Percentiles rank a stretch among this genome's conserved stretches.
phyloP scores from a whole-genome alignment of 2,329 filamentous ascomycete species.

The Ophiostoma populinum region DNA sequence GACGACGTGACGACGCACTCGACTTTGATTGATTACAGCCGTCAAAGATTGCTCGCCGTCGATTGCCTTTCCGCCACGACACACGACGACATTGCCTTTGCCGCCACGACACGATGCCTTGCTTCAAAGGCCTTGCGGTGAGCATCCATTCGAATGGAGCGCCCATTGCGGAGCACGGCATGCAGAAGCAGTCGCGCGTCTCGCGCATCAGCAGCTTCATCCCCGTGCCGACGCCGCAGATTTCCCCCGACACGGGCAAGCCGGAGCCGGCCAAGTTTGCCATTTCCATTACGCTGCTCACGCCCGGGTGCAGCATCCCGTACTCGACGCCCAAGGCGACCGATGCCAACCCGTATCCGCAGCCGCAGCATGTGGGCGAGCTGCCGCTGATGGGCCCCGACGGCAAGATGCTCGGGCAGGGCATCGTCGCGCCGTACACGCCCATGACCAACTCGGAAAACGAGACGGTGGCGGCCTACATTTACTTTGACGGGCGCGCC shows the following conservation, averaged over 20 bases:
- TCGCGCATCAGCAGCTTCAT: constrained; percentile 96
- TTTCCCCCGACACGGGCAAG: constrained; percentile 53
- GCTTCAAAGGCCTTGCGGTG: constrained; percentile 97
- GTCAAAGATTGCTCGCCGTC: too few species aligned
- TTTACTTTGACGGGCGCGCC: constrained; percentile 88
- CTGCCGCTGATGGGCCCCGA: constrained; percentile 26
- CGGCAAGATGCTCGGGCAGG: constrained; percentile 28
- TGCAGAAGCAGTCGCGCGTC: constrained; percentile 81
- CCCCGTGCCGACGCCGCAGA: constrained; percentile 74
- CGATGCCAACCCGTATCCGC: constrained; percentile 58
- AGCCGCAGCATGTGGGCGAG: constrained; percentile 36
- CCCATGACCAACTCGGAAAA: constrained; percentile 85
- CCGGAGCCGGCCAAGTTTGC: constrained; percentile 91
- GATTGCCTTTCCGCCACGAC: too few species aligned
- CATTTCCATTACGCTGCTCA: constrained; percentile 92
- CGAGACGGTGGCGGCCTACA: constrained; percentile 91
- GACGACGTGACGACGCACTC: too few species aligned
- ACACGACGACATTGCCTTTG: too few species aligned
- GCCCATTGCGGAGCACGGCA: constrained; percentile 80
- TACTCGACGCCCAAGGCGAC: constrained; percentile 81
- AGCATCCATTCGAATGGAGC: constrained; percentile 74
- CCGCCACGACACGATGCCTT: constrained; percentile 67
- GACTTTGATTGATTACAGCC: too few species aligned
- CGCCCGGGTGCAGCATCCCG: constrained; percentile 71
- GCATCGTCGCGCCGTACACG: constrained; percentile 66